Evolutionary conservation across 441 rosid species (phyloP).

Genomic region (Populus hybrid): DNA sequence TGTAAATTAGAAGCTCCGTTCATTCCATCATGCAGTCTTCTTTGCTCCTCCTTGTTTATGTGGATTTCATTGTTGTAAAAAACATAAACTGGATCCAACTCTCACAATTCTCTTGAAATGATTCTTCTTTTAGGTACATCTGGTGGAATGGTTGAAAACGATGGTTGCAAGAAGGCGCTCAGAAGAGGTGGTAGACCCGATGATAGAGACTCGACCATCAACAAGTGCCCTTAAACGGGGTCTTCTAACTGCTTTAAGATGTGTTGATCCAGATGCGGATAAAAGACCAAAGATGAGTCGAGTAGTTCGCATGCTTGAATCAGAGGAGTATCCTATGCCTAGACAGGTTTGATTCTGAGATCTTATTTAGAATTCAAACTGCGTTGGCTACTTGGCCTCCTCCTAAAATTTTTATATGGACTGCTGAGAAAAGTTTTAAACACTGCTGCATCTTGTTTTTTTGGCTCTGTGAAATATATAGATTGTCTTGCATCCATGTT

Average conservation of each 20-base stretch:
- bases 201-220: constrained; percentile 65
- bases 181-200: constrained; percentile 82
- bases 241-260: constrained; percentile 83
- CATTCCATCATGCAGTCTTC: constrained; percentile 8
- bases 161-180: constrained; percentile 76
- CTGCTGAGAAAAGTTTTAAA: not conserved
- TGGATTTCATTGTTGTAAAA: not conserved
- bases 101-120: not conserved
- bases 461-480: not conserved
- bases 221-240: constrained; percentile 75
- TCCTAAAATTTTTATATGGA: not conserved
- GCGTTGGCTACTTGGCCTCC: not conserved
- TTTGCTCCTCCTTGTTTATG: constrained; percentile 1
- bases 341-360: constrained; percentile 63
- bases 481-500: constrained; percentile 5
- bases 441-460: not conserved
- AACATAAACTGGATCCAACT: not conserved
- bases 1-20: not conserved
- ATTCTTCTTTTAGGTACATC: constrained; percentile 57
- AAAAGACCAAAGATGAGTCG: constrained; percentile 94
- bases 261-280: constrained; percentile 86
- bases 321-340: constrained; percentile 81
- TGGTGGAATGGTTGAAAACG: constrained; percentile 96
- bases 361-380: not conserved
- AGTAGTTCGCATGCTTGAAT: constrained; percentile 95